Conservation (phyloP, 257 asterid genomes). For the Paulownia fortunei region DNA sequence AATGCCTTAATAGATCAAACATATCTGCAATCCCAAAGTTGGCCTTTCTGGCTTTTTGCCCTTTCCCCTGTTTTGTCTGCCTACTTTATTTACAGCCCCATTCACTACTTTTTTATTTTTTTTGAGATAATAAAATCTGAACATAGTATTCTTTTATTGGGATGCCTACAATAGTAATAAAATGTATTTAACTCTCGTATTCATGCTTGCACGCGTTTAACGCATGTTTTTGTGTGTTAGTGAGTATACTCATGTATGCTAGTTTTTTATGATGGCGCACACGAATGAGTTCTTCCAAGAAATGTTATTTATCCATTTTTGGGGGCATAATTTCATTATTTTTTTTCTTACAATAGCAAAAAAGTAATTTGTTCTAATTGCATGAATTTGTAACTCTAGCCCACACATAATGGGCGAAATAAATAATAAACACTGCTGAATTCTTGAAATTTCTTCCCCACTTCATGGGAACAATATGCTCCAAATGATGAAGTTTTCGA, state of each 20-base stretch:
- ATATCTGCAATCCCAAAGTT: constrained; percentile 37
- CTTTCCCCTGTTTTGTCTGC: constrained; percentile 27
- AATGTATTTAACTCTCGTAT: not conserved
- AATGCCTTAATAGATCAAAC: constrained; percentile 22
- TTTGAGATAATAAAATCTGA: not conserved
- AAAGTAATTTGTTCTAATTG: too few species aligned
- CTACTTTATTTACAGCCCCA: not conserved
- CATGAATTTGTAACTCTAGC: too few species aligned
- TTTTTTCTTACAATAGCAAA: not conserved
- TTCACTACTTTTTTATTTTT: not conserved
- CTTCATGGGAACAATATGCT: too few species aligned
- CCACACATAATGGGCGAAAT: too few species aligned
- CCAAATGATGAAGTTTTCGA: too few species aligned
- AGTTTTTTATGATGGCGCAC: constrained; percentile 23
- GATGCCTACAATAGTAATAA: not conserved
- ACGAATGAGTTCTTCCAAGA: not conserved
- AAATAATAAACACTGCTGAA: too few species aligned
- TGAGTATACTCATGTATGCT: constrained; percentile 34
- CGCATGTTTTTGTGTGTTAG: constrained; percentile 40
- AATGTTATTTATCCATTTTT: not conserved
- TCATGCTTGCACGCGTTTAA: constrained; percentile 42
- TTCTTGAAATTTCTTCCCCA: too few species aligned
- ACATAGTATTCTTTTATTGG: constrained; percentile 10
- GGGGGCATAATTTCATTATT: not conserved
- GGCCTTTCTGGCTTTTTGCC: constrained; percentile 20